These are phyloP conservation scores for Vigna radiata DNA, from an alignment of 306 rosid genomes.

Conservation along the genomic window DNA sequence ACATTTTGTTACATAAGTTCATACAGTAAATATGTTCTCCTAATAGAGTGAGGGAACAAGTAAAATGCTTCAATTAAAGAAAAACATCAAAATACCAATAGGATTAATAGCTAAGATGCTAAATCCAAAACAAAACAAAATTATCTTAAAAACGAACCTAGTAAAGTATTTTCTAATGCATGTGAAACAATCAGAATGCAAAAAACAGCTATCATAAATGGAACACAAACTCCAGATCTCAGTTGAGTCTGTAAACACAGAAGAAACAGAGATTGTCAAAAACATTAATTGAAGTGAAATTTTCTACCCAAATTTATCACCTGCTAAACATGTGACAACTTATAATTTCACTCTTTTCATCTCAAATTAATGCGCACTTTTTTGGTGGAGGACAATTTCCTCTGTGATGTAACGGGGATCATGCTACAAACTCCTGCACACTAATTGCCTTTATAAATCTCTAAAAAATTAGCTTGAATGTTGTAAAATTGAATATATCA, in stretches of 20 bases:
- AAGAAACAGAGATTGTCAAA: not conserved
- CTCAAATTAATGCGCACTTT: not conserved
- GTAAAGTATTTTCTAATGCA: no score
- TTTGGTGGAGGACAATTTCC: no score
- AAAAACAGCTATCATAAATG: no score
- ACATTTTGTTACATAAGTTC: conserved; percentile 31
- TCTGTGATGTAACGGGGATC: no score
- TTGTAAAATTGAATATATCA: no score
- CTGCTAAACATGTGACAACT: not conserved
- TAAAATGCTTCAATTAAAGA: not conserved
- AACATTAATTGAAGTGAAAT: not conserved
- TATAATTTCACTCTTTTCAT: not conserved
- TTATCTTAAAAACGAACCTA: not conserved
- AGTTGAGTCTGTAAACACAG: not conserved
- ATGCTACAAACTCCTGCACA: no score
- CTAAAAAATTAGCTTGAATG: no score
- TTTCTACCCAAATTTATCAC: not conserved
- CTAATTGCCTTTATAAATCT: no score
- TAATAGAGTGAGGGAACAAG: no score
- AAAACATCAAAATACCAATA: not conserved
- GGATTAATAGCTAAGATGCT: not conserved
- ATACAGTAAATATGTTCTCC: not conserved
- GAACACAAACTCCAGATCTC: not conserved
- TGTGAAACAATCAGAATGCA: not conserved
- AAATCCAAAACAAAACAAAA: not conserved